Evolutionary conservation across 2,329 filamentous ascomycete species (phyloP).

Genomic region (Clarireedia hainanense): DNA sequence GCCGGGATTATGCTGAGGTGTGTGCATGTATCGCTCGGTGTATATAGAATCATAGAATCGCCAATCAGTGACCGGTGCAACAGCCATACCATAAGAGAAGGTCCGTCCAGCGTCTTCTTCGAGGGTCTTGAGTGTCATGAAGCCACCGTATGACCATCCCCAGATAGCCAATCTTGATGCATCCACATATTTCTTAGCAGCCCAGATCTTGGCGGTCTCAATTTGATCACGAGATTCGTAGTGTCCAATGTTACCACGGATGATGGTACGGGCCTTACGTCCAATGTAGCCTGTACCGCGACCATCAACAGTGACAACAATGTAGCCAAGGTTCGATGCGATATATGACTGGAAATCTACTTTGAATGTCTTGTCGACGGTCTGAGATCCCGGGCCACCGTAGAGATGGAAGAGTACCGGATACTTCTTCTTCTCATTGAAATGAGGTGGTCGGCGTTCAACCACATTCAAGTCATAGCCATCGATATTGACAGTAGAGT

Average conservation of each 20-base stretch:
- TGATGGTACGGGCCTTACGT: slow-evolving; percentile 70
- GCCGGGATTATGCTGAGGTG: slow-evolving; percentile 67
- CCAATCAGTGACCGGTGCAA: slow-evolving; percentile 98
- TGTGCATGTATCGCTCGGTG: slow-evolving; percentile 96
- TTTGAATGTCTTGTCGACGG: slow-evolving; percentile 69
- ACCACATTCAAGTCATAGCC: slow-evolving; percentile 65
- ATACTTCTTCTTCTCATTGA: slow-evolving; percentile 75
- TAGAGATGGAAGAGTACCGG: slow-evolving; percentile 94
- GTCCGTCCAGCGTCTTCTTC: slow-evolving; percentile 84
- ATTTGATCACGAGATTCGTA: slow-evolving; percentile 90
- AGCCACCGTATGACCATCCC: slow-evolving; percentile 98
- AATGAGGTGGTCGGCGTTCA: slow-evolving; percentile 85
- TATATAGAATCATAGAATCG: slow-evolving; percentile 91
- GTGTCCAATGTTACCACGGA: slow-evolving; percentile 76
- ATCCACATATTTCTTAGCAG: slow-evolving; percentile 75
- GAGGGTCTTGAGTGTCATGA: slow-evolving; percentile 88
- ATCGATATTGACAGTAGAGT: slow-evolving; percentile 78
- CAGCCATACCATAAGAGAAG: slow-evolving; percentile 95
- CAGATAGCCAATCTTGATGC: slow-evolving; percentile 78
- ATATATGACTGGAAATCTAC: slow-evolving; percentile 90
- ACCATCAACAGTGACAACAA: slow-evolving; percentile 91
- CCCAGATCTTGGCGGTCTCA: slow-evolving; percentile 77
- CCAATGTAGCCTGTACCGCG: slow-evolving; percentile 89
- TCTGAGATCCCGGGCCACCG: slow-evolving; percentile 88
- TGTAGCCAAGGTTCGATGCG: slow-evolving; percentile 77